Conservation (phyloP, 495 filamentous ascomycete genomes). For the Talaromyces thailandensis region DNA sequence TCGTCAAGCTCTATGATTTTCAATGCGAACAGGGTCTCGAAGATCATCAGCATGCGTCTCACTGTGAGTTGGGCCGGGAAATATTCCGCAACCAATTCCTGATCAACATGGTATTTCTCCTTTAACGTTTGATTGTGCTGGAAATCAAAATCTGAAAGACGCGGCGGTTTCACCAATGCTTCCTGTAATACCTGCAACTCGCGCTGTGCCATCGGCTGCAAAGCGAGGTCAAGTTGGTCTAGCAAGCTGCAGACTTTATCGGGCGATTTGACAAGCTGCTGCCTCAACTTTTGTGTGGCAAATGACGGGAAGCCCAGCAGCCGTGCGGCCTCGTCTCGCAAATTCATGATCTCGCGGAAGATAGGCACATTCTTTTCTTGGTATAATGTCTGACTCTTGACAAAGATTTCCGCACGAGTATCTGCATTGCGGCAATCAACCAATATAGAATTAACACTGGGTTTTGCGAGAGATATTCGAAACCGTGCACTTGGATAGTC, state of each 20-base stretch:
- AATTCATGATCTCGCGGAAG: conserved; percentile 76
- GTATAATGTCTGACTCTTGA: conserved; percentile 61
- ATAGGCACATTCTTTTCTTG: conserved; percentile 76
- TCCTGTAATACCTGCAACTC: conserved; percentile 59
- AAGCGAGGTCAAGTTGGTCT: conserved; percentile 66
- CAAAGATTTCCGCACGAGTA: conserved; percentile 45
- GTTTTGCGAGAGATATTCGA: neutral
- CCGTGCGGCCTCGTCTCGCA: conserved; percentile 88
- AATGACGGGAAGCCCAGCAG: conserved; percentile 87
- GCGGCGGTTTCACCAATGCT: conserved; percentile 75
- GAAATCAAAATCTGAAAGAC: conserved; percentile 75
- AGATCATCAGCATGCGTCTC: conserved; percentile 84
- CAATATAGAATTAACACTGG: conserved; percentile 13
- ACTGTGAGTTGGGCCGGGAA: conserved; percentile 83
- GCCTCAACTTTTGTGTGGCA: conserved; percentile 81
- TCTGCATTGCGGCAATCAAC: conserved; percentile 54
- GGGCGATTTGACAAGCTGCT: conserved; percentile 94
- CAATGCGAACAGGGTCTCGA: conserved; percentile 85
- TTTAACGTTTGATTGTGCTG: conserved; percentile 90
- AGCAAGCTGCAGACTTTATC: conserved; percentile 80
- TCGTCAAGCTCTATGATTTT: conserved; percentile 76
- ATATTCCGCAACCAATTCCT: conserved; percentile 84
- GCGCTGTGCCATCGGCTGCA: conserved; percentile 64
- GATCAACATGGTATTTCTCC: conserved; percentile 79
- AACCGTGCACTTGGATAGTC: neutral